Conservation (phyloP, 2,329 filamentous ascomycete species). For the Phialophora expanda region DNA sequence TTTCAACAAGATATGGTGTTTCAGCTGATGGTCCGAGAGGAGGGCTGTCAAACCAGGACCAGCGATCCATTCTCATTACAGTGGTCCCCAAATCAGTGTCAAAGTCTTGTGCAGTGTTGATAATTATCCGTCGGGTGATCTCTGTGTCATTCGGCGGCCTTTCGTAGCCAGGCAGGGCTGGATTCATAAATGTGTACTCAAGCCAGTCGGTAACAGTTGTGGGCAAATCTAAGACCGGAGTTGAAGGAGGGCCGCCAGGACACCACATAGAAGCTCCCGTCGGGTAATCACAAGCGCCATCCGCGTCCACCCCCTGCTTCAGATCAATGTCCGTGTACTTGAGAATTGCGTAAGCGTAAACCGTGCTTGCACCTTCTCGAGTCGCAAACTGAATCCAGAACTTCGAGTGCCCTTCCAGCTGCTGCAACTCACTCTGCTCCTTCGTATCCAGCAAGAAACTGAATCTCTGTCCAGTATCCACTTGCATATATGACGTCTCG, state of each 20-base stretch:
- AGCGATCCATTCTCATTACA: constrained; percentile 44
- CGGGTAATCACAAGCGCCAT: constrained; percentile 30
- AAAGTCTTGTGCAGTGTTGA: constrained; percentile 47
- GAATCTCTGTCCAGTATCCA: constrained; percentile 65
- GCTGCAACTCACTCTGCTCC: constrained; percentile 38
- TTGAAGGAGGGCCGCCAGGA: constrained; percentile 9
- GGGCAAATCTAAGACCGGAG: constrained; percentile 37
- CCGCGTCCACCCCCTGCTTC: constrained; percentile 1
- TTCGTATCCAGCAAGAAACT: constrained; percentile 63
- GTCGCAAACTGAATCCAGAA: constrained; percentile 52
- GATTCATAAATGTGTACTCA: constrained; percentile 41
- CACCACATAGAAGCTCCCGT: constrained; percentile 4
- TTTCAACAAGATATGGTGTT: constrained; percentile 54
- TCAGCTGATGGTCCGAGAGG: constrained; percentile 34
- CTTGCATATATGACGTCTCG: constrained; percentile 57
- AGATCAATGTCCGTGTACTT: constrained; percentile 32
- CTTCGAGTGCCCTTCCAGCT: constrained; percentile 50
- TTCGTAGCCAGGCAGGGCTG: constrained; percentile 33
- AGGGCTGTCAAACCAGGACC: constrained; percentile 30
- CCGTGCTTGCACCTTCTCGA: constrained; percentile 35
- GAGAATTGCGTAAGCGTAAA: constrained; percentile 42
- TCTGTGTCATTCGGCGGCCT: constrained; percentile 43
- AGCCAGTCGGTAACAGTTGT: constrained; percentile 31
- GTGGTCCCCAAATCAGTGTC: constrained; percentile 30
- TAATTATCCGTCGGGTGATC: constrained; percentile 58